Percentiles rank a stretch among this genome's conserved stretches.
phyloP scores from a whole-genome alignment of 208 protist genomes.

The Trichomonas gallinae region DNA sequence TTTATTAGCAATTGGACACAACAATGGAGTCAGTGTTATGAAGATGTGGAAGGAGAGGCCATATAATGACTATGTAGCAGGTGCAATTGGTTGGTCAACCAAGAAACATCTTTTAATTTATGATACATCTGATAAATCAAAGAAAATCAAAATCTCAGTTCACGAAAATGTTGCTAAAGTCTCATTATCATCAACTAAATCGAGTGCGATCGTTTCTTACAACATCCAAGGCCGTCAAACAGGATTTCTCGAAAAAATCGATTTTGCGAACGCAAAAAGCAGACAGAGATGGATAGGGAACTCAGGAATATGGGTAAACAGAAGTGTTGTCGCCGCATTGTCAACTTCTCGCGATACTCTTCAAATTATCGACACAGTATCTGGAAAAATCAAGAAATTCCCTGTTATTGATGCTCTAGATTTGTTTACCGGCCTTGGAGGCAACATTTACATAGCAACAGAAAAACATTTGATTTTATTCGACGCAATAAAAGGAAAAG shows the following conservation, averaged over 20 bases:
- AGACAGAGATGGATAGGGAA: neutral
- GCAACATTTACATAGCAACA: neutral
- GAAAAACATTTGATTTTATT: neutral
- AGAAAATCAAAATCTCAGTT: neutral
- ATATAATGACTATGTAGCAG: slow-evolving; percentile 40
- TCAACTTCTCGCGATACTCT: neutral
- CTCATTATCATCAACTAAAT: neutral
- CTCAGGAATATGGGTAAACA: neutral
- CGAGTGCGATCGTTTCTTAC: neutral
- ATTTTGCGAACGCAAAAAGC: slow-evolving; percentile 37
- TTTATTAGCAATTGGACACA: slow-evolving; percentile 84
- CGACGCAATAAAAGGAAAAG: neutral
- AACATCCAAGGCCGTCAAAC: neutral
- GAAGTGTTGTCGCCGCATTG: neutral
- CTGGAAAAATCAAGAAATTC: neutral
- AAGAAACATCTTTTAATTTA: neutral
- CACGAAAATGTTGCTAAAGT: neutral
- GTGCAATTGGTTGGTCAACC: neutral
- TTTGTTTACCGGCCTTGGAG: neutral
- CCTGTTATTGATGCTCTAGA: neutral
- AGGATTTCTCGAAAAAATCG: neutral
- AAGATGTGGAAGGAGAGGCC: slow-evolving; percentile 89
- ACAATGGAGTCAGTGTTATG: slow-evolving; percentile 85
- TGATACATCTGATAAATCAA: neutral
- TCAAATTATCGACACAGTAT: neutral